These are phyloP conservation scores for Crocinoboletus sp. DNA, from an alignment of 1,284 basidiomycete genomes.

Conservation along the genomic window DNA sequence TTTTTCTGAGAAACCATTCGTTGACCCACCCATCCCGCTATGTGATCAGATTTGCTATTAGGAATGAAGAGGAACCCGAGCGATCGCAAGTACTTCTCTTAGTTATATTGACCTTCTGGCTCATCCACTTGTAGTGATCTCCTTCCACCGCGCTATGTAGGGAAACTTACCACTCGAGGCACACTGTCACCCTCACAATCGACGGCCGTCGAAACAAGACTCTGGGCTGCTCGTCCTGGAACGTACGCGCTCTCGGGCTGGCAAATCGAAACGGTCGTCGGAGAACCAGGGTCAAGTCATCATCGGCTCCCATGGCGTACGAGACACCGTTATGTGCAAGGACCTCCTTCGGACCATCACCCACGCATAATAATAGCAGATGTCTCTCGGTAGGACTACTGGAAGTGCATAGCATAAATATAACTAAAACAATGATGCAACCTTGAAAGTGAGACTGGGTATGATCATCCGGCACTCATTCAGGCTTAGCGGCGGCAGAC, in stretches of 20 bases:
- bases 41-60: constrained; percentile 42
- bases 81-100: constrained; percentile 35
- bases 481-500: constrained; percentile 12
- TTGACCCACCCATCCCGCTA: constrained; percentile 52
- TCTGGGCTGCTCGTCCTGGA: constrained; percentile 63
- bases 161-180: constrained; percentile 57
- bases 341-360: constrained; percentile 36
- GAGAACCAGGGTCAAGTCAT: constrained; percentile 29
- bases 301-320: constrained; percentile 27
- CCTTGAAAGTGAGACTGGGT: too few species aligned
- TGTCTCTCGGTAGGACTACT: constrained; percentile 14
- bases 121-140: constrained; percentile 33
- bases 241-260: constrained; percentile 59
- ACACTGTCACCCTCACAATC: constrained; percentile 47
- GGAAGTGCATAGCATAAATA: constrained; percentile 5
- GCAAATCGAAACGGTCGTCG: constrained; percentile 61
- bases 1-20: constrained; percentile 69
- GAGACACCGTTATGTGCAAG: constrained; percentile 51
- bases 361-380: constrained; percentile 44
- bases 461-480: constrained; percentile 13
- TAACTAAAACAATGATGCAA: constrained; percentile 2
- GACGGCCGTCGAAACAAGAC: constrained; percentile 40
- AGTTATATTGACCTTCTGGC: neutral
- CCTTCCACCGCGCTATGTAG: constrained; percentile 51
- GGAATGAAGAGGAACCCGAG: constrained; percentile 21